Evolutionary conservation across 139 green algal genomes (phyloP).

Genomic region (Chlamydomonas schloesseri): DNA sequence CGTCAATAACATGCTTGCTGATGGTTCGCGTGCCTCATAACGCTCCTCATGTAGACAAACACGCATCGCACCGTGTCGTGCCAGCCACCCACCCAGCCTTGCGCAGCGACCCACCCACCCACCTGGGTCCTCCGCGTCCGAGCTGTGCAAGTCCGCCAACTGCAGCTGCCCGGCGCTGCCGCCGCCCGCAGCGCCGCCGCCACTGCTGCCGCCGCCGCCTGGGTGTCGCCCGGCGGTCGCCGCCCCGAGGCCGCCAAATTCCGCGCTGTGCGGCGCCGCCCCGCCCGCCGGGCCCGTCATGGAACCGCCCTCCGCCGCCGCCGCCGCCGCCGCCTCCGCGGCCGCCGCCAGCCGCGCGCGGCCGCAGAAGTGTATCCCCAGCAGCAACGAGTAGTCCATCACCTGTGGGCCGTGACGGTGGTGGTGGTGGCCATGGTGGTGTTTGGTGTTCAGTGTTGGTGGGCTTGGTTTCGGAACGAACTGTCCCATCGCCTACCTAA

Average conservation of each 20-base stretch:
- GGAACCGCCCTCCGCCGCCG: neutral
- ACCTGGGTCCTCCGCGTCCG: neutral
- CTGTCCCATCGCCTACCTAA: too few species aligned
- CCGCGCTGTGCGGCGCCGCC: neutral
- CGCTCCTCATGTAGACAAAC: too few species aligned
- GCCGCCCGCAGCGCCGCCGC: neutral
- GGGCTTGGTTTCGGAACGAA: too few species aligned
- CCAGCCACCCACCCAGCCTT: neutral
- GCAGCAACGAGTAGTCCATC: slow-evolving; percentile 97
- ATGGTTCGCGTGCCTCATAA: too few species aligned
- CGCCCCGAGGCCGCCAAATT: neutral
- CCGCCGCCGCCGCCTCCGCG: neutral
- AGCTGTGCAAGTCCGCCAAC: neutral
- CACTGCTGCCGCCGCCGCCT: neutral
- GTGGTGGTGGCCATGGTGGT: neutral
- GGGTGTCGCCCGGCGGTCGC: neutral
- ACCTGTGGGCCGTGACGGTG: slow-evolving; percentile 68
- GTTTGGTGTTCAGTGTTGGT: too few species aligned
- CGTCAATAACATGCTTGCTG: too few species aligned
- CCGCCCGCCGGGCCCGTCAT: neutral
- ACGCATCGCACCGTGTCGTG: too few species aligned
- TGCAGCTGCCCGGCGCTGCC: neutral
- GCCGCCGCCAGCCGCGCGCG: neutral
- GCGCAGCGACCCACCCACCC: neutral
- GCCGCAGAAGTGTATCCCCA: slow-evolving; percentile 84